Conservation (phyloP, 2,329 filamentous ascomycete species). For the Orbilia quercus region DNA sequence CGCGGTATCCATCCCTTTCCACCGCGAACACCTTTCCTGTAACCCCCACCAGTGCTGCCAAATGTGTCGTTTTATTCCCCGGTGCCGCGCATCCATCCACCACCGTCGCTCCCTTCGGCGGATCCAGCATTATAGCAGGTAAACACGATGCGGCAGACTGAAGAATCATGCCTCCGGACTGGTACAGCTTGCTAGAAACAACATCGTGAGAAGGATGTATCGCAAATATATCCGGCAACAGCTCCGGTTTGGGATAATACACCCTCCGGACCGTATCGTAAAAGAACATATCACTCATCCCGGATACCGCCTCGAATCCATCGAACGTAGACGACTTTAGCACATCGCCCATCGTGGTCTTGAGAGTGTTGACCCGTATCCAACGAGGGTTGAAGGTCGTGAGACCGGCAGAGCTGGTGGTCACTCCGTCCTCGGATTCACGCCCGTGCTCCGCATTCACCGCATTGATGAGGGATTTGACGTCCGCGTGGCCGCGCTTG, state of each 20-base stretch:
- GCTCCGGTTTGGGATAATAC: slow-evolving; percentile 62
- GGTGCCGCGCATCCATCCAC: slow-evolving; percentile 96
- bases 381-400: slow-evolving; percentile 78
- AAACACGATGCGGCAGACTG: slow-evolving; percentile 99
- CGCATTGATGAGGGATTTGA: slow-evolving; percentile 70
- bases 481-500: slow-evolving; percentile 74
- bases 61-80: slow-evolving; percentile 96
- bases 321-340: slow-evolving; percentile 77
- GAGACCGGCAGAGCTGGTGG: slow-evolving; percentile 66
- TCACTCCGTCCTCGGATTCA: slow-evolving; percentile 67
- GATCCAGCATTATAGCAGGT: slow-evolving; percentile 85
- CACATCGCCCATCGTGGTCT: slow-evolving; percentile 76
- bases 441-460: slow-evolving; percentile 64
- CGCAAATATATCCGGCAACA: slow-evolving; percentile 86
- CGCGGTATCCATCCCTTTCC: slow-evolving; percentile 78
- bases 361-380: slow-evolving; percentile 86
- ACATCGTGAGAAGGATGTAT: slow-evolving; percentile 78
- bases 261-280: slow-evolving; percentile 25
- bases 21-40: slow-evolving; percentile 76
- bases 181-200: slow-evolving; percentile 73
- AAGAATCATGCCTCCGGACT: slow-evolving; percentile 80
- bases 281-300: slow-evolving; percentile 53
- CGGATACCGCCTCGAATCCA: slow-evolving; percentile 69
- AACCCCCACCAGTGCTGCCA: slow-evolving; percentile 76
- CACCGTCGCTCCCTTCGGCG: slow-evolving; percentile 76